Evolutionary conservation across 2,329 filamentous ascomycete genomes (phyloP).

Genomic region (Xylariaceae sp.): DNA sequence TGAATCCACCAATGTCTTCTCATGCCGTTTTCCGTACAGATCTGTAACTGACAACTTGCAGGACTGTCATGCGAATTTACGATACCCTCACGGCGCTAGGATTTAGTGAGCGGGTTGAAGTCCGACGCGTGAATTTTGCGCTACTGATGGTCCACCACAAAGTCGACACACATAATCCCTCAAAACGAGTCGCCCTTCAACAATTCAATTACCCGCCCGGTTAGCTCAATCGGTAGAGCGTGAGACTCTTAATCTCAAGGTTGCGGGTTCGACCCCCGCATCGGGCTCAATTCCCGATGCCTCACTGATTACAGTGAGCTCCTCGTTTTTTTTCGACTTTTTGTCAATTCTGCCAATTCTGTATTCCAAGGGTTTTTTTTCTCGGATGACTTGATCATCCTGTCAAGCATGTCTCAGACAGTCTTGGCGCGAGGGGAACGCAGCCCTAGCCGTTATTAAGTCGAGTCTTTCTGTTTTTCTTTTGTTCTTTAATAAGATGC

Average conservation of each 20-base stretch:
- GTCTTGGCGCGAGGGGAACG: not conserved
- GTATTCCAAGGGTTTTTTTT: not conserved
- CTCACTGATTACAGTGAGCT: constrained; percentile 4
- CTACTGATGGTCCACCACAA: too few relatives aligned
- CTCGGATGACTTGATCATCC: not conserved
- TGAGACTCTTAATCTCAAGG: constrained; percentile 56
- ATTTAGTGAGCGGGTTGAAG: too few relatives aligned
- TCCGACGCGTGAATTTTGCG: too few relatives aligned
- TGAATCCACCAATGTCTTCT: too few relatives aligned
- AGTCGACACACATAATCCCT: not conserved
- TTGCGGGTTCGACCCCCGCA: not conserved
- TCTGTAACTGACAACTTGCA: too few relatives aligned
- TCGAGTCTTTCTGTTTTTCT: too few relatives aligned
- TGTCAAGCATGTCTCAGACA: not conserved
- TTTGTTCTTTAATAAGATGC: too few relatives aligned
- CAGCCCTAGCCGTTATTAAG: not conserved
- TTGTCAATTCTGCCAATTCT: too few relatives aligned
- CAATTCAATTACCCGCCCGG: constrained; percentile 36
- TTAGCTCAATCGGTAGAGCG: constrained; percentile 70
- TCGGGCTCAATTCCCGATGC: constrained; percentile 29
- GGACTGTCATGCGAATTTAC: not conserved
- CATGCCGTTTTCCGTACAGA: not conserved
- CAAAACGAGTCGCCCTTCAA: not conserved
- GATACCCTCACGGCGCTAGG: not conserved
- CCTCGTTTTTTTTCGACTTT: not conserved